Percentiles rank a stretch among this genome's conserved stretches.
phyloP scores from a whole-genome alignment of 805 yeast species.

The Barnettozyma botsteinii region DNA sequence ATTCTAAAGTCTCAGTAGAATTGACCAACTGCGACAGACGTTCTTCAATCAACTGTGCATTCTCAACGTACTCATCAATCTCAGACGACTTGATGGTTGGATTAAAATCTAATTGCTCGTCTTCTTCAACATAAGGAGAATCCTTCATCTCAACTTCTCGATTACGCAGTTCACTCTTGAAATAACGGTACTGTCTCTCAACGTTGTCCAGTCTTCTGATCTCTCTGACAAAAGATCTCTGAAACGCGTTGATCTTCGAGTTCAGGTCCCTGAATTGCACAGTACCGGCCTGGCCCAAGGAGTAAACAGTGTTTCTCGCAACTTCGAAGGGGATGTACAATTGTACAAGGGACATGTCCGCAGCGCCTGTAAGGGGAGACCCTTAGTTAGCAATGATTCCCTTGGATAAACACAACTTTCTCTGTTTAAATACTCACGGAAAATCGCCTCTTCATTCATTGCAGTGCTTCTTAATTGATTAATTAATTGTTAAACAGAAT shows the following conservation, averaged over 20 bases:
- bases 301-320: conserved; percentile 76
- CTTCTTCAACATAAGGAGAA: conserved; percentile 24
- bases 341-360: conserved; percentile 96
- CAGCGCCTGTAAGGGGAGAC: conserved; percentile 49
- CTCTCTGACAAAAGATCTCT: conserved; percentile 86
- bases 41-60: conserved; percentile 67
- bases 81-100: conserved; percentile 27
- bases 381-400: conserved; percentile 9
- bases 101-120: conserved; percentile 20
- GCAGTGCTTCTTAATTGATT: neutral
- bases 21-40: conserved; percentile 67
- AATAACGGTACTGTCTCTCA: conserved; percentile 72
- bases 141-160: conserved; percentile 36
- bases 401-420: neutral
- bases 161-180: conserved; percentile 44
- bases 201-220: conserved; percentile 78
- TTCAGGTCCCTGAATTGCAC: conserved; percentile 92
- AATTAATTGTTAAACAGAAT: neutral
- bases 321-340: conserved; percentile 89
- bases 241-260: conserved; percentile 74
- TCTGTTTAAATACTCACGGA: conserved; percentile 28
- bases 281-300: conserved; percentile 79
- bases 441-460: conserved; percentile 34
- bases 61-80: conserved; percentile 61
- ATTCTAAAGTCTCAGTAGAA: conserved; percentile 57